Evolutionary conservation across 139 green algal species (phyloP).

Genomic region (Chlamydomonas incerta): DNA sequence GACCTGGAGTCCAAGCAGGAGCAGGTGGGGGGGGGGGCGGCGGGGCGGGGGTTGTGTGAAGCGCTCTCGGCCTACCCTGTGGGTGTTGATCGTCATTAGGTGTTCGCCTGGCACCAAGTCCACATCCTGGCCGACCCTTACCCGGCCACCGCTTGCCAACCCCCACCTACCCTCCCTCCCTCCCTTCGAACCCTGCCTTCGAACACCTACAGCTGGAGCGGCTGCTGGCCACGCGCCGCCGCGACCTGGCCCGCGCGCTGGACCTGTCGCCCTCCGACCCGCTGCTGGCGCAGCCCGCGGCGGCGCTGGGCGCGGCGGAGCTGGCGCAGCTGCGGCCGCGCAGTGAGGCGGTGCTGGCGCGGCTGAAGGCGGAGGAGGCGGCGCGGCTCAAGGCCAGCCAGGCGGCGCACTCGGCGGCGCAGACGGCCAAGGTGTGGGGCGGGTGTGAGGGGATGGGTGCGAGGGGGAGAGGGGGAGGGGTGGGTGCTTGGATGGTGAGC

Average conservation of each 20-base stretch:
- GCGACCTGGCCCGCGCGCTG: neutral
- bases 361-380: constrained; percentile 6
- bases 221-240: neutral
- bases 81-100: no score
- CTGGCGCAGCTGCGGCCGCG: neutral
- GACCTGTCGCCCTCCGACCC: neutral
- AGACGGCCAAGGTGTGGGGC: constrained; percentile 9
- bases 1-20: constrained; percentile 29
- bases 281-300: neutral
- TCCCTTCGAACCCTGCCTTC: no score
- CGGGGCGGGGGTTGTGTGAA: neutral
- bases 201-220: neutral
- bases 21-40: constrained; percentile 5
- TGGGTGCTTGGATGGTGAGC: no score
- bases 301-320: neutral
- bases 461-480: no score
- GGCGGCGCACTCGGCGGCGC: neutral
- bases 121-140: neutral
- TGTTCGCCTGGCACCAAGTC: no score
- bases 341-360: neutral
- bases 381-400: neutral
- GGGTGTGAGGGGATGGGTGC: neutral
- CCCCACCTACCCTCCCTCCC: neutral
- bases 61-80: no score
- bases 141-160: no score